Conservation (phyloP, 2,329 filamentous ascomycete genomes). For the Colletotrichum theobromicola region DNA sequence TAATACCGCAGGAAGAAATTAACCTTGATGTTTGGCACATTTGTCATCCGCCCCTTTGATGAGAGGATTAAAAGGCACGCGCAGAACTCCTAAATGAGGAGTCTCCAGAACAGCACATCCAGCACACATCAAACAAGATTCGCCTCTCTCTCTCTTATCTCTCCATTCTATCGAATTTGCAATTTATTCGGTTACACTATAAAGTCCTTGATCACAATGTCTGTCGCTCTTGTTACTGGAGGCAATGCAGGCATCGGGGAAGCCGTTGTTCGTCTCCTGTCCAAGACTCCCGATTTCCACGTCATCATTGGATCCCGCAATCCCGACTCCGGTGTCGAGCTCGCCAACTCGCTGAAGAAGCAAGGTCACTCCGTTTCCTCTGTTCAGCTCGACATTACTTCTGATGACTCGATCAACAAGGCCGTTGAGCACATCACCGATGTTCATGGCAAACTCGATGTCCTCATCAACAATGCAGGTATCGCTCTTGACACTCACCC, state of each 20-base stretch:
- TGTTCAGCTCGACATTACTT: conserved; percentile 31
- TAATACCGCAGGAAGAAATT: neutral
- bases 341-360: conserved; percentile 26
- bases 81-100: neutral
- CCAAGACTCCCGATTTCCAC: conserved; percentile 30
- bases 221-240: conserved; percentile 12
- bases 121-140: neutral
- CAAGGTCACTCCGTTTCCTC: conserved; percentile 28
- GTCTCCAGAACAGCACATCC: neutral
- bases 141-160: neutral
- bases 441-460: conserved; percentile 33
- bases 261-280: conserved; percentile 23
- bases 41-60: neutral
- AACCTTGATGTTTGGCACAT: neutral
- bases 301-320: conserved; percentile 39
- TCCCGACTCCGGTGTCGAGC: conserved; percentile 25
- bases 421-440: conserved; percentile 27
- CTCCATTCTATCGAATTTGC: neutral
- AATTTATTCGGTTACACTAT: neutral
- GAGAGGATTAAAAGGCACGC: neutral
- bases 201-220: neutral
- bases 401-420: conserved; percentile 29
- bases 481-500: conserved; percentile 30
- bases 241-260: conserved; percentile 16
- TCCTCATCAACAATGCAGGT: conserved; percentile 41